Evolutionary conservation across 2,329 filamentous ascomycete species (phyloP).

Genomic region (Neonectria hederae): DNA sequence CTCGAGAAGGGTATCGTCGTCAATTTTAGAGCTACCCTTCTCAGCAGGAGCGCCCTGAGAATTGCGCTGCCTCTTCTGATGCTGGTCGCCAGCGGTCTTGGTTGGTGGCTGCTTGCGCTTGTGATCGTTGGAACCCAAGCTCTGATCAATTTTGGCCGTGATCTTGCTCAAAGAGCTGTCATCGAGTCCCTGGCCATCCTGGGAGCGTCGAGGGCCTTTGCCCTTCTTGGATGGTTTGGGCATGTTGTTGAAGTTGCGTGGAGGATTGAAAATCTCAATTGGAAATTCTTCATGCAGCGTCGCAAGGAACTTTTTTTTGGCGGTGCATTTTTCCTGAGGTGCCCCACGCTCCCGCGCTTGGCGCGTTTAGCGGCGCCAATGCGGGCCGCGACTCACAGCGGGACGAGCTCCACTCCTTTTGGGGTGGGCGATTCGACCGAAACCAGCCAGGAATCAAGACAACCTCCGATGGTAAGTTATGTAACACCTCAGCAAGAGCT

Average conservation of each 20-base stretch:
- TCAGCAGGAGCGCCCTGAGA: constrained; percentile 34
- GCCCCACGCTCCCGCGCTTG: constrained; percentile 34
- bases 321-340: constrained; percentile 28
- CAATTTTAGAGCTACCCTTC: constrained; percentile 41
- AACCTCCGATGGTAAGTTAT: constrained; percentile 2
- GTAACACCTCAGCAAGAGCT: neutral
- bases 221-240: constrained; percentile 51
- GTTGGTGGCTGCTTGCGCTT: constrained; percentile 57
- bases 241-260: constrained; percentile 36
- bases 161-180: constrained; percentile 61
- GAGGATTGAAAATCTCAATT: constrained; percentile 28
- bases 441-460: constrained; percentile 6
- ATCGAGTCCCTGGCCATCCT: constrained; percentile 51
- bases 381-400: constrained; percentile 3
- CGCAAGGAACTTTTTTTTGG: constrained; percentile 40
- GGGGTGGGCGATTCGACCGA: constrained; percentile 20
- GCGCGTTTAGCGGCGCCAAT: constrained; percentile 31
- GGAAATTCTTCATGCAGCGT: constrained; percentile 32
- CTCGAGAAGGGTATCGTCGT: constrained; percentile 60
- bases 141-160: constrained; percentile 66
- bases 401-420: constrained; percentile 14
- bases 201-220: constrained; percentile 42
- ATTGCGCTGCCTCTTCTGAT: constrained; percentile 52
- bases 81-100: constrained; percentile 45
- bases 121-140: constrained; percentile 53